phyloP scores from a whole-genome alignment of 2,329 filamentous ascomycete genomes.

The Ophiostoma perfectum region DNA sequence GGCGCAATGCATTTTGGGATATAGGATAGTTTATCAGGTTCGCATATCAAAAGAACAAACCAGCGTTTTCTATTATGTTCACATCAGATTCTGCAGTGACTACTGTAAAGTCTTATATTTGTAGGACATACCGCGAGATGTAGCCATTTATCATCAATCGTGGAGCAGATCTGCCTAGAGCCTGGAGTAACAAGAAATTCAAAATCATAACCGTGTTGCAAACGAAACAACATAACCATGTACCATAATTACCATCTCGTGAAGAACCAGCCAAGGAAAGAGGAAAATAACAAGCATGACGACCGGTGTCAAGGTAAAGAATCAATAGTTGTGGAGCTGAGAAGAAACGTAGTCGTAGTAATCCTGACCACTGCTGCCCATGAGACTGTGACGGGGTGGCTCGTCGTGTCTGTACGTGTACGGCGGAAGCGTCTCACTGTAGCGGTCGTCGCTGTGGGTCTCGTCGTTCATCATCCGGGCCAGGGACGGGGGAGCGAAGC shows the following conservation, averaged over 20 bases:
- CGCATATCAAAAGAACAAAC: background rate
- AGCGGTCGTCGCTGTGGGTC: background rate
- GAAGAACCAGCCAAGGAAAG: too few relatives aligned
- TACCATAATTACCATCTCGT: too few relatives aligned
- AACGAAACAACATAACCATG: too few relatives aligned
- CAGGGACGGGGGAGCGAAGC: too few relatives aligned
- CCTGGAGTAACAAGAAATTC: background rate
- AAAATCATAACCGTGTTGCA: background rate
- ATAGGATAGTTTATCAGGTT: background rate
- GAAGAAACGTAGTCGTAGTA: background rate
- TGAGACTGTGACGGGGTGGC: background rate
- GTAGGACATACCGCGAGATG: background rate
- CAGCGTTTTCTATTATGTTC: too few relatives aligned
- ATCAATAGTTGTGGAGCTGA: background rate
- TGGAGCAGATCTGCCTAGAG: background rate
- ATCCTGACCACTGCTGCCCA: background rate
- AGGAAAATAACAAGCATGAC: too few relatives aligned
- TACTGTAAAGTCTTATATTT: too few relatives aligned
- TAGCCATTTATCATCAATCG: conserved; percentile 7
- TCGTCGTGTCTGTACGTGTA: background rate
- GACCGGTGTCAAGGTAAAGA: too few relatives aligned
- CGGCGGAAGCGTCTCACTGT: background rate
- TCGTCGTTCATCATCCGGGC: background rate
- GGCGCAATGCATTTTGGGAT: conserved; percentile 5
- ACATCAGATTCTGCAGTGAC: too few relatives aligned